Percentiles rank a stretch among this genome's conserved stretches.
Evolutionary conservation across 371 early-diverging fungal genomes (phyloP).

Genomic region (Coemansia sp.): DNA sequence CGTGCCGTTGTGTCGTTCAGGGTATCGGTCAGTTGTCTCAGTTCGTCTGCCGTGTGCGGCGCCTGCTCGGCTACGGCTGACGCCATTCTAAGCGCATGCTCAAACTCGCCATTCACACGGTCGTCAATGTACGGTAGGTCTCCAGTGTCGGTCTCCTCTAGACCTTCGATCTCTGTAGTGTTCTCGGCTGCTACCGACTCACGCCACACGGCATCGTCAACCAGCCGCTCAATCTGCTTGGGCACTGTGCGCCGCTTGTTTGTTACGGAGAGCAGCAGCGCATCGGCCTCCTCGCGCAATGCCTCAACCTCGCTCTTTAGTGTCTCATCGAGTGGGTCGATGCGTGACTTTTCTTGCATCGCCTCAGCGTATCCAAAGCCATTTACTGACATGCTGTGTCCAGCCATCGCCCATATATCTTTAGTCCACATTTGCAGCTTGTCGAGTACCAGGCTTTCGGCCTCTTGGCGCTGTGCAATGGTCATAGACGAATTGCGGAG

Average conservation of each 20-base stretch:
- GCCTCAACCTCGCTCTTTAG: slow-evolving; percentile 34
- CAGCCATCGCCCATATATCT: slow-evolving; percentile 33
- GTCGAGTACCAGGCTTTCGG: slow-evolving; percentile 14
- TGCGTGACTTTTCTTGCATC: slow-evolving; percentile 33
- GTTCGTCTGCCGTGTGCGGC: slow-evolving; percentile 3
- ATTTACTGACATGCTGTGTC: slow-evolving; percentile 39
- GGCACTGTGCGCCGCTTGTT: slow-evolving; percentile 40
- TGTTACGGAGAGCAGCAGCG: slow-evolving; percentile 28
- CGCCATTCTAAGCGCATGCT: slow-evolving; percentile 16
- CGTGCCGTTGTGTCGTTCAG: slow-evolving; percentile 18
- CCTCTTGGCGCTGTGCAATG: slow-evolving; percentile 38
- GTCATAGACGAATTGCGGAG: slow-evolving; percentile 28
- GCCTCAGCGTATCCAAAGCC: slow-evolving; percentile 41
- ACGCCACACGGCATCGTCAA: slow-evolving; percentile 28
- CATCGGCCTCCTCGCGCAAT: slow-evolving; percentile 42
- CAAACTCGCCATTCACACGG: slow-evolving; percentile 40
- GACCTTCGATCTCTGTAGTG: slow-evolving; percentile 25
- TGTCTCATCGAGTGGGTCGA: slow-evolving; percentile 38
- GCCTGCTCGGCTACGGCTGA: slow-evolving; percentile 3
- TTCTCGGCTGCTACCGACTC: slow-evolving; percentile 42
- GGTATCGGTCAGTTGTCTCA: slow-evolving; percentile 13
- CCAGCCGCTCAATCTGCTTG: slow-evolving; percentile 36
- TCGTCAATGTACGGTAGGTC: slow-evolving; percentile 28
- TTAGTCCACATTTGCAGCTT: slow-evolving; percentile 27
- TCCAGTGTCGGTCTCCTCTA: neutral